phyloP scores from a whole-genome alignment of 225 moss, liverwort and hornwort genomes.

The Rhytidiadelphus loreus region DNA sequence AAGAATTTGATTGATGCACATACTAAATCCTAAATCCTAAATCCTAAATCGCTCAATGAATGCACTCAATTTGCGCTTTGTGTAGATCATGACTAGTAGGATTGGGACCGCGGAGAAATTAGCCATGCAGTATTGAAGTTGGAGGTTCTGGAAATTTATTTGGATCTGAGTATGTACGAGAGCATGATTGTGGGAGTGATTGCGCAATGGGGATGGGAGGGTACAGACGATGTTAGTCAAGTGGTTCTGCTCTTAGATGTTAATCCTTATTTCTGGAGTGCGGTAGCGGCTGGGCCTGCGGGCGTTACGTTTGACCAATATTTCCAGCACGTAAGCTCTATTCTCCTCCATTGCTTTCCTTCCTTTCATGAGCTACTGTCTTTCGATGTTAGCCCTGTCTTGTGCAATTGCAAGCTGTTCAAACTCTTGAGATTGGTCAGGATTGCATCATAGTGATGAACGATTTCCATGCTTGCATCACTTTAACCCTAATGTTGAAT shows the following conservation, averaged over 20 bases:
- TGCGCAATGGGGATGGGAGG: background rate
- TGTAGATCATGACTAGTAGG: background rate
- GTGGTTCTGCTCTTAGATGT: conserved; percentile 79
- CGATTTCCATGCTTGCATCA: background rate
- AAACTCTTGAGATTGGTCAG: background rate
- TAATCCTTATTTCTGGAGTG: conserved; percentile 93
- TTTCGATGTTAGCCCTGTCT: background rate
- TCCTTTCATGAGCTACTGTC: background rate
- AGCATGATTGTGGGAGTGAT: background rate
- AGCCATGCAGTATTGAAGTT: background rate
- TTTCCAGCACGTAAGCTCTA: conserved; percentile 64
- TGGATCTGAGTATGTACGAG: background rate
- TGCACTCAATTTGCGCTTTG: background rate
- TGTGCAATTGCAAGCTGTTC: background rate
- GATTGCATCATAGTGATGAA: background rate
- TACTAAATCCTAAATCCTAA: background rate
- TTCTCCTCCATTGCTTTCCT: background rate
- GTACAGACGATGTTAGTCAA: conserved; percentile 73
- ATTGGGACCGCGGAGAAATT: background rate
- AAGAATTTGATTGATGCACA: background rate
- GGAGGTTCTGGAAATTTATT: background rate
- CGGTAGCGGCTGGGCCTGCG: conserved; percentile 10
- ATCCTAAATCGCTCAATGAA: background rate
- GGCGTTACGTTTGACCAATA: conserved; percentile 60
- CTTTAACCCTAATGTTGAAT: background rate